Percentiles rank a stretch among this genome's conserved stretches.
Conservation (phyloP, 768 basidiomycete genomes). For the Collybia sordida region DNA sequence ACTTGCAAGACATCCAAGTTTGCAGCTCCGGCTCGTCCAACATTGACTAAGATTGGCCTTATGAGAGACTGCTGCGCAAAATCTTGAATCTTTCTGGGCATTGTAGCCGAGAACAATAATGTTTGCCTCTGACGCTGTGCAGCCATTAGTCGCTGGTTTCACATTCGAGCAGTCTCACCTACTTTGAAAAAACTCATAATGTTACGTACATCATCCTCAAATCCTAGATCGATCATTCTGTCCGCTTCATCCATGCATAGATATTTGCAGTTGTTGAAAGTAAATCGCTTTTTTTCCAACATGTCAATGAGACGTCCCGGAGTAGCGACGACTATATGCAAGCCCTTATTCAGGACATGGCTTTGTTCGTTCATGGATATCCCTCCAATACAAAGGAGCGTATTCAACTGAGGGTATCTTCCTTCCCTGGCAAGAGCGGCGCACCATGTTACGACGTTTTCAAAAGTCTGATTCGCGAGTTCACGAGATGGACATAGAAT, state of each 20-base stretch:
- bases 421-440: slow-evolving; percentile 75
- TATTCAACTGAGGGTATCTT: slow-evolving; percentile 83
- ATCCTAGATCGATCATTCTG: slow-evolving; percentile 98
- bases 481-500: slow-evolving; percentile 97
- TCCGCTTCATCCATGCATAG: slow-evolving; percentile 99
- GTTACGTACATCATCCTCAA: slow-evolving; percentile 97
- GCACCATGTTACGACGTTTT: slow-evolving; percentile 89
- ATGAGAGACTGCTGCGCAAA: slow-evolving; percentile 98
- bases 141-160: slow-evolving; percentile 4
- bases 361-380: slow-evolving; percentile 99
- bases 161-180: slow-evolving; percentile 14
- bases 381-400: slow-evolving; percentile 93
- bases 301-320: slow-evolving; percentile 97
- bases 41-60: slow-evolving; percentile 92
- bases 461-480: slow-evolving; percentile 94
- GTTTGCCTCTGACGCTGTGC: slow-evolving; percentile 94
- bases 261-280: slow-evolving; percentile 92
- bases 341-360: slow-evolving; percentile 84
- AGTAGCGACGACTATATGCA: slow-evolving; percentile 96
- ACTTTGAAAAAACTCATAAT: slow-evolving; percentile 99
- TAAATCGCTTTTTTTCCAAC: slow-evolving; percentile 93
- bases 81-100: slow-evolving; percentile 99
- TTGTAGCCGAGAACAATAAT: slow-evolving; percentile 95
- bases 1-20: slow-evolving; percentile 96
- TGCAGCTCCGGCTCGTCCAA: slow-evolving; percentile 96